Evolutionary conservation across 73 alveolate genomes (phyloP).

Genomic region (Tetrahymena malaccensis): DNA sequence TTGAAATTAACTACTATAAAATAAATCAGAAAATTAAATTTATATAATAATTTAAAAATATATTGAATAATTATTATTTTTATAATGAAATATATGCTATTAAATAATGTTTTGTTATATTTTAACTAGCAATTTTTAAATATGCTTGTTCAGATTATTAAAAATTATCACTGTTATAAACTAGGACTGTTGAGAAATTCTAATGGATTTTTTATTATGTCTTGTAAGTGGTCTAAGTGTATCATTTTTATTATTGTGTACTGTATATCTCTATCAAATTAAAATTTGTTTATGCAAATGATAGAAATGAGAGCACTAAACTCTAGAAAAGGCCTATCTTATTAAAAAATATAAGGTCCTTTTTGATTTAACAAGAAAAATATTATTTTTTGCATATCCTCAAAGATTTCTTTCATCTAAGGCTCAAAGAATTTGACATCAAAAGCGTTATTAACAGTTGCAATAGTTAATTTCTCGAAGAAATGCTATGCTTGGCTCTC

Average conservation of each 20-base stretch:
- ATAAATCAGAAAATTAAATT: no score
- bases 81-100: no score
- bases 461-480: background rate
- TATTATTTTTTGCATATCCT: background rate
- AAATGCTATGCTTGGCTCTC: background rate
- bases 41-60: no score
- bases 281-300: background rate
- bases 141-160: no score
- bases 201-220: background rate
- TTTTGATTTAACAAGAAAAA: background rate
- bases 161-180: background rate
- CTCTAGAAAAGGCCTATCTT: background rate
- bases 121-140: no score
- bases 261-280: background rate
- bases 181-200: background rate
- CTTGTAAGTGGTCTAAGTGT: background rate
- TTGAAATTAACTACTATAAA: no score
- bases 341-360: background rate
- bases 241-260: background rate
- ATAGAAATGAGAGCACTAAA: background rate
- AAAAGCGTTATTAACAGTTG: background rate
- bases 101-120: no score
- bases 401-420: background rate
- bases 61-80: no score
- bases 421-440: background rate